Base-by-base conservation (phyloP, 202 grass and related monocot genomes). In the Dendrocalamus latiflorus region DNA sequence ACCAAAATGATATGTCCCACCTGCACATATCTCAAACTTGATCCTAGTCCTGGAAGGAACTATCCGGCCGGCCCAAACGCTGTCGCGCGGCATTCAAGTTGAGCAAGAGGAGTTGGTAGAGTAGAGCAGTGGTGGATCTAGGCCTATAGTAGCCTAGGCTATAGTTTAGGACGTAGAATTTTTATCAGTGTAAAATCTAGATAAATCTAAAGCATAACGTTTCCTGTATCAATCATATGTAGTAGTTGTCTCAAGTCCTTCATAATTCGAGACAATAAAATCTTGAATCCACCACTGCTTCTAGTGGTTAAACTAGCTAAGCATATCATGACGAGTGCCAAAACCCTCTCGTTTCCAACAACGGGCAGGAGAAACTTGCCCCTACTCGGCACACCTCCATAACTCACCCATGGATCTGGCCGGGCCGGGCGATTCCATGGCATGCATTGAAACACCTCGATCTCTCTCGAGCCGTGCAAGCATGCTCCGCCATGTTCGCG, bases 401-500 rank as follows among this genome's bases (percentile, higher is more conserved):
- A 61, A 90, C 89, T 84, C 77, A 45, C 72, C 45, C 74, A 50
- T 77, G 62, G 53, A 81, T 73, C 50, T 47, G 48, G 18, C 68
- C 72, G 50, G 76, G 66, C 65, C 58, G 36, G 54, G 63, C 65
- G 79, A 66, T 83, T 65, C 79, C 81, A 53, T 72, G 51, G 65
- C 61, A 15, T 28, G 61, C 81, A 64, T 76, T 75, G 68, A 84
- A 88, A 9, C 21, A 6, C 17, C 56, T 70, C 70, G 13, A 77
- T 85, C 71, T 83, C 74, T 36, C 71, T 71, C 65, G 62, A 48
- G 68, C 60, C 47, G 76, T 84, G 83, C 78, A 88, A 81, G 86
- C 86, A 83, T 91, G 83, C 66, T 49, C 78, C 86, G 79, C 4
- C 66, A 68, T 74, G 76, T 65, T 58, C 89, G 87, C 76, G 38